phyloP scores from a whole-genome alignment of 306 rosid species.

The Rosa chinensis region DNA sequence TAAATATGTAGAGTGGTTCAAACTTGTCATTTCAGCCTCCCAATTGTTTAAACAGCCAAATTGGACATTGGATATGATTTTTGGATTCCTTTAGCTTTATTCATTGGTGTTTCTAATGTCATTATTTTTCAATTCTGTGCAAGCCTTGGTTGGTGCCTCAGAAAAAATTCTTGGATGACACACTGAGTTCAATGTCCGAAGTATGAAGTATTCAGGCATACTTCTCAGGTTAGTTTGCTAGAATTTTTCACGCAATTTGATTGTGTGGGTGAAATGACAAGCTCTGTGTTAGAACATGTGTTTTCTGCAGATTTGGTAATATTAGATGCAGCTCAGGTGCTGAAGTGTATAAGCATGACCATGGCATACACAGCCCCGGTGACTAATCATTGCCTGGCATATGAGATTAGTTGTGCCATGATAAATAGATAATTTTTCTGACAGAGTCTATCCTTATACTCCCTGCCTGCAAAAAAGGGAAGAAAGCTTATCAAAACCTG shows the following conservation, averaged over 20 bases:
- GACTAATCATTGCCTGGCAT: not conserved
- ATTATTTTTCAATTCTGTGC: not conserved
- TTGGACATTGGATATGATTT: not conserved
- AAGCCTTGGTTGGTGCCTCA: not conserved
- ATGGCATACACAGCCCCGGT: not conserved
- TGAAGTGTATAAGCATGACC: too few relatives aligned
- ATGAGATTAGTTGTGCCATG: not conserved
- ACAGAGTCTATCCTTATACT: not conserved
- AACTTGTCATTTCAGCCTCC: not conserved
- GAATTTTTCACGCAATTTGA: not conserved
- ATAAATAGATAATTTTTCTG: not conserved
- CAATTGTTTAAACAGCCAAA: not conserved
- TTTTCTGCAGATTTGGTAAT: not conserved
- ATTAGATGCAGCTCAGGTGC: too few relatives aligned
- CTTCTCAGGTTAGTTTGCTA: not conserved
- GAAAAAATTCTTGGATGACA: not conserved
- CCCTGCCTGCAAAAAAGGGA: not conserved
- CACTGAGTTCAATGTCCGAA: not conserved
- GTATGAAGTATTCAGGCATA: not conserved
- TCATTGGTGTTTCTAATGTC: not conserved
- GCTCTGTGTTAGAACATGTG: not conserved
- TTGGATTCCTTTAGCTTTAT: not conserved
- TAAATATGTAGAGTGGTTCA: not conserved
- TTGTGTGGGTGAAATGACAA: not conserved
- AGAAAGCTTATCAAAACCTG: not conserved